phyloP scores from a whole-genome alignment of 2,329 filamentous ascomycete genomes.

The Aspergillus jensenii region DNA sequence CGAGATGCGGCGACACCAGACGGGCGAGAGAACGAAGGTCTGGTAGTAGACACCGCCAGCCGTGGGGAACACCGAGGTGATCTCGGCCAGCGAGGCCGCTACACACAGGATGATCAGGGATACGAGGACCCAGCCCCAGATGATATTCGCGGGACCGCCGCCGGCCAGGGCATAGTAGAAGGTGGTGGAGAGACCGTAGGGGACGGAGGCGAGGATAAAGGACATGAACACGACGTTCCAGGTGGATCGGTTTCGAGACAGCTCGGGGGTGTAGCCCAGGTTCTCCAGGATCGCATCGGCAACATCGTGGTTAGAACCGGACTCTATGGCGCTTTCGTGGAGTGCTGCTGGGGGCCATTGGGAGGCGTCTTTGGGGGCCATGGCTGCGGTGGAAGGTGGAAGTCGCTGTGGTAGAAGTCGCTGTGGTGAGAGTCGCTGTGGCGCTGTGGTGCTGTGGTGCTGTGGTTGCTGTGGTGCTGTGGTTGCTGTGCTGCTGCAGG shows the following conservation, averaged over 20 bases:
- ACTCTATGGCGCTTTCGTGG: slow-evolving; percentile 5
- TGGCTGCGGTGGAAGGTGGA: neutral
- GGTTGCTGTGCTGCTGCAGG: neutral
- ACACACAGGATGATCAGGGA: slow-evolving; percentile 64
- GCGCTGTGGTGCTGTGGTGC: neutral
- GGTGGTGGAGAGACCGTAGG: slow-evolving; percentile 67
- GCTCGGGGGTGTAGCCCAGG: slow-evolving; percentile 21
- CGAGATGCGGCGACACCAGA: slow-evolving; percentile 64
- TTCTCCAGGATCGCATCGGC: slow-evolving; percentile 19
- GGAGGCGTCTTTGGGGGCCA: neutral
- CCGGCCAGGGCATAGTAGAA: slow-evolving; percentile 67
- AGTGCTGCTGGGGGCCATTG: neutral
- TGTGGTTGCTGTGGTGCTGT: neutral
- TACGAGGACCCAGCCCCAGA: slow-evolving; percentile 70
- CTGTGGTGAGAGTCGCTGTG: neutral
- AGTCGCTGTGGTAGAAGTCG: neutral
- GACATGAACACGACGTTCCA: slow-evolving; percentile 25
- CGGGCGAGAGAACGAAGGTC: slow-evolving; percentile 67
- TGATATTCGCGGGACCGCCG: slow-evolving; percentile 66
- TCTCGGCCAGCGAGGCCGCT: slow-evolving; percentile 67
- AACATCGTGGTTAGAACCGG: slow-evolving; percentile 1
- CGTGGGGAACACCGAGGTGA: slow-evolving; percentile 68
- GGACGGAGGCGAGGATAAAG: slow-evolving; percentile 70
- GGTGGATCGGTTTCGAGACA: slow-evolving; percentile 23
- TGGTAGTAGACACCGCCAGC: slow-evolving; percentile 71